phyloP scores from a whole-genome alignment of 73 alveolate species.

The Blepharisma japonicum region DNA sequence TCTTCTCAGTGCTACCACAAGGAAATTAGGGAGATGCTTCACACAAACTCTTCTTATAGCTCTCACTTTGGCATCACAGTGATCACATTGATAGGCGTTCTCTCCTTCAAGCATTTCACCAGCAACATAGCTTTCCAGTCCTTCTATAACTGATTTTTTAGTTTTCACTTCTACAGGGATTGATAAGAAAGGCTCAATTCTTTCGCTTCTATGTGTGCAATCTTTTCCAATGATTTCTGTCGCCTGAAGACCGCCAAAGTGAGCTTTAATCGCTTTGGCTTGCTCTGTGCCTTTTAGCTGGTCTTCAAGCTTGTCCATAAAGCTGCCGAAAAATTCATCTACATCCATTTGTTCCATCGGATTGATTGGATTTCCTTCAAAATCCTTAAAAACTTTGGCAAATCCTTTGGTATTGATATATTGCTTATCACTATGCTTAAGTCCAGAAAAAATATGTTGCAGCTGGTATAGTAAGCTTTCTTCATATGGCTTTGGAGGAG shows the following conservation, averaged over 20 bases:
- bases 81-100: conserved; percentile 89
- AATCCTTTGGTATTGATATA: conserved; percentile 87
- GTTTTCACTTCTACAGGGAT: conserved; percentile 87
- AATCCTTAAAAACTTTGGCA: conserved; percentile 67
- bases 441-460: conserved; percentile 81
- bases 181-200: conserved; percentile 89
- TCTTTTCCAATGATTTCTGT: conserved; percentile 84
- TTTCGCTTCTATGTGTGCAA: conserved; percentile 83
- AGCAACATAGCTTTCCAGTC: conserved; percentile 81
- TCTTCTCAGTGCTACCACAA: conserved; percentile 89
- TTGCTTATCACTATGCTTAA: conserved; percentile 82
- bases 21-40: conserved; percentile 82
- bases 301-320: conserved; percentile 86
- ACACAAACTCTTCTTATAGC: conserved; percentile 90
- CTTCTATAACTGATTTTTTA: conserved; percentile 81
- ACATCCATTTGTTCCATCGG: conserved; percentile 88
- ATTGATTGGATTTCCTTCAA: conserved; percentile 80
- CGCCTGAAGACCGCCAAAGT: conserved; percentile 83
- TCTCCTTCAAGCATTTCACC: conserved; percentile 97
- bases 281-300: conserved; percentile 61
- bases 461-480: conserved; percentile 77
- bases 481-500: conserved; percentile 32
- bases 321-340: conserved; percentile 88
- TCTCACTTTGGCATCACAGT: conserved; percentile 87
- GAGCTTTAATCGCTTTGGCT: conserved; percentile 70